Percentiles rank a stretch among this genome's conserved stretches.
Conservation (phyloP, 768 basidiomycete species). For the Phylloporus sp. region DNA sequence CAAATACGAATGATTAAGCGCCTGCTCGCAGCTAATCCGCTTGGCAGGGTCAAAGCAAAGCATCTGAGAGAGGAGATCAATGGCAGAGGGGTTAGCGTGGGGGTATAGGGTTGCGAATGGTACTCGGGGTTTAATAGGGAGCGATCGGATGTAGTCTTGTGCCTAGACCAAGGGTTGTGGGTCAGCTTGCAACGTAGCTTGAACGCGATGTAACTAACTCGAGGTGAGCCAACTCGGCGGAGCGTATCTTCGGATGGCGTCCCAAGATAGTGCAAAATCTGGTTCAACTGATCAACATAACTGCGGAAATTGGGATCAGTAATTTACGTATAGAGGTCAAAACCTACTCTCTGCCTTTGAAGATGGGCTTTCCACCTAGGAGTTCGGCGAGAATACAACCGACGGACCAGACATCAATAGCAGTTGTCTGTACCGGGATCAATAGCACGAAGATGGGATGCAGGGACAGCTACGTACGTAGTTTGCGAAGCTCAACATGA, state of each 20-base stretch:
- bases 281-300: conserved; percentile 98
- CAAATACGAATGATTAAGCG: conserved; percentile 90
- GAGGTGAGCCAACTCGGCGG: conserved; percentile 90
- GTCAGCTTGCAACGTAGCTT: background rate
- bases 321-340: background rate
- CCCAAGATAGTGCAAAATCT: conserved; percentile 97
- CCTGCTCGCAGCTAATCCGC: conserved; percentile 94
- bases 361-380: conserved; percentile 90
- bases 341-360: conserved; percentile 93
- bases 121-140: conserved; percentile 95
- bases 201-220: conserved; percentile 47
- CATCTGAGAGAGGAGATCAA: conserved; percentile 89
- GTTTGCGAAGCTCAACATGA: conserved; percentile 96
- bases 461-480: conserved; percentile 53
- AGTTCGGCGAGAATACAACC: conserved; percentile 95
- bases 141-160: conserved; percentile 96
- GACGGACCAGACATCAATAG: conserved; percentile 95
- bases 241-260: conserved; percentile 97
- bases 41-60: conserved; percentile 95
- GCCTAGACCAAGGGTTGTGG: conserved; percentile 50
- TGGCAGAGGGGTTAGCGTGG: conserved; percentile 87
- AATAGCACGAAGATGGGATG: conserved; percentile 6
- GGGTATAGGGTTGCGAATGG: conserved; percentile 92
- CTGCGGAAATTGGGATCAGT: conserved; percentile 35
- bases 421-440: conserved; percentile 56